Evolutionary conservation across 345 rosid genomes (phyloP), one percentile per base, ranked within the genome.

Genomic region (Eucalyptus albens): DNA sequence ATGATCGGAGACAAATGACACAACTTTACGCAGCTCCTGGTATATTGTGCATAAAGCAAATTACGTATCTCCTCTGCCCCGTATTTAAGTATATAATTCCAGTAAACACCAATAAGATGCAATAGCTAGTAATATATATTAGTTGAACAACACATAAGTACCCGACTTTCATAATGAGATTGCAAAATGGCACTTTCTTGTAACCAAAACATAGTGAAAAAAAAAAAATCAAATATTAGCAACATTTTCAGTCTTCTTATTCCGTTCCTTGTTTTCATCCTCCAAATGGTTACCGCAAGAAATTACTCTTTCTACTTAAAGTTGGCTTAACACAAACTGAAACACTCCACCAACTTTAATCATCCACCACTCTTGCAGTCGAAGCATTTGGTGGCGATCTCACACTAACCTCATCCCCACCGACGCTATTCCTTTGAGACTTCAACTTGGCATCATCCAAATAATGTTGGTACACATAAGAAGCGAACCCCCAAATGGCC

Each of bases 401-500:
- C 81, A 69, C 26, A 6, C 26, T 69, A 4, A 33, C 13, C 7
- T 69, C 81, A 33, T 69, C 81, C 44, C 81, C 81, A 69, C 42
- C 31, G 29, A 47, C 33, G 27, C 21, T 81, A 19, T 42, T 72
- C 15, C 87, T 87, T 15, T 56, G 82, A 65, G 6, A 42, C 86
- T 87, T 88, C 26, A 80, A 44, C 40, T 89, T 87, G 7, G 15
- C 22, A 27, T 90, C 89, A 33, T 92, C 94, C 14, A 91, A 50
- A 49, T 92, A 91, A 27, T 93, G 91, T 88, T 93, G 95, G 89
- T 91, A 92, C 12, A 81, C 86, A 86, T 92, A 94, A 2, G 93
- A 93, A 67, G 90, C 17, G 51, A 93, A 93, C 26, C 94, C 94
- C 95, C 92, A 93, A 26, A 92, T 49, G 86, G 93, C 94, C 88